These are phyloP conservation scores for Tulasnella sp. DNA, from an alignment of 768 basidiomycete species.

Conservation along the genomic window DNA sequence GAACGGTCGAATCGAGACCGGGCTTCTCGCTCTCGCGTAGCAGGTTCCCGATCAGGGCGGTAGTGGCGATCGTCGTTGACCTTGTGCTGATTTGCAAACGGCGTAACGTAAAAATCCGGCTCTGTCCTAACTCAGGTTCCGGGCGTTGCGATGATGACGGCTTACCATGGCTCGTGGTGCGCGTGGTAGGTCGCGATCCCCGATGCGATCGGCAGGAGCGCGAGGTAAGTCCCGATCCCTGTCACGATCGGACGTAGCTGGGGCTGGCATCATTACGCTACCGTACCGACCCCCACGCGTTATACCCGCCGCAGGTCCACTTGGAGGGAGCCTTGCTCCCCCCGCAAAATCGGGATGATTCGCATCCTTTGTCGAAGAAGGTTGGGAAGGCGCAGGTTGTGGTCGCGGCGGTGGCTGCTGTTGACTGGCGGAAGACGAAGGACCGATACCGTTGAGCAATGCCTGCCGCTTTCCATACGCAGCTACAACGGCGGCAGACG, in stretches of 20 bases:
- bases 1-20: not conserved
- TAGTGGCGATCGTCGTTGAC: not conserved
- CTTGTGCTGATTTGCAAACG: not conserved
- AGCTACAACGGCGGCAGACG: not conserved
- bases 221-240: too few relatives aligned
- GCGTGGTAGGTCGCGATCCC: not conserved
- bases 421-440: not conserved
- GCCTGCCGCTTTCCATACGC: constrained; percentile 3
- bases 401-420: too few relatives aligned
- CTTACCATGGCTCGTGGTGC: not conserved
- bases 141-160: not conserved
- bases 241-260: not conserved
- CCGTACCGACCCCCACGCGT: not conserved
- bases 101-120: not conserved
- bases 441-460: not conserved
- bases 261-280: not conserved
- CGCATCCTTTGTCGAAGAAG: not conserved
- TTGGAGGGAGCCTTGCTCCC: constrained; percentile 1
- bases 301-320: not conserved
- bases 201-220: too few relatives aligned
- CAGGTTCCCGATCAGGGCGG: not conserved
- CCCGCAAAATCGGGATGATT: not conserved
- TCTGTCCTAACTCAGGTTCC: not conserved
- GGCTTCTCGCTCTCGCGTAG: not conserved
- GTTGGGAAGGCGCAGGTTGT: too few relatives aligned